These are phyloP conservation scores for Leccinum boreale DNA, from an alignment of 768 basidiomycete genomes.

Conservation along the genomic window DNA sequence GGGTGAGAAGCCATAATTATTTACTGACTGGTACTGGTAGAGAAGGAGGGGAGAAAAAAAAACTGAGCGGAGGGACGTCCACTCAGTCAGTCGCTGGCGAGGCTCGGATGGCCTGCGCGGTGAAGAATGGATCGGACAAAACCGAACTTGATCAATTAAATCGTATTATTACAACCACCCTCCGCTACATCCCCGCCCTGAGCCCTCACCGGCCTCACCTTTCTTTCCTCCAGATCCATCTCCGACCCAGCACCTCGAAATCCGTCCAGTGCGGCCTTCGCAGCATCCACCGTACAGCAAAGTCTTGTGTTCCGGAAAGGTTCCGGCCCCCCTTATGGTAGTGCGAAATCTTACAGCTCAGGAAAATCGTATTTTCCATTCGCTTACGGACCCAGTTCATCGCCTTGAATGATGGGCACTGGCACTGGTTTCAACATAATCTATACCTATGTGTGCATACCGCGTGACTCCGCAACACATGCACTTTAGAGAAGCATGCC, in stretches of 20 bases:
- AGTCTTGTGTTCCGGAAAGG: neutral
- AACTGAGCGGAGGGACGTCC: neutral
- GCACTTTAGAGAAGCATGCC: conserved; percentile 1
- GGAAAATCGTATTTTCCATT: conserved; percentile 34
- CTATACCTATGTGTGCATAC: neutral
- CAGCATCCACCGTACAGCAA: neutral
- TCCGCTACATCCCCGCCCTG: conserved; percentile 20
- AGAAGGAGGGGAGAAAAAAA: conserved; percentile 6
- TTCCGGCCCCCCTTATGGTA: conserved; percentile 26
- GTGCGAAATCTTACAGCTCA: conserved; percentile 38
- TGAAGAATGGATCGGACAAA: conserved; percentile 33
- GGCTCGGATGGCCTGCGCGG: conserved; percentile 24
- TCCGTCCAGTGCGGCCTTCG: neutral
- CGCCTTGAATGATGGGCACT: neutral
- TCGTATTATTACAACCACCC: conserved; percentile 4
- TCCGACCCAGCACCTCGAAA: conserved; percentile 1
- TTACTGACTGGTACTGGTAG: conserved; percentile 18
- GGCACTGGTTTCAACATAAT: conserved; percentile 5
- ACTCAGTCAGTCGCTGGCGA: conserved; percentile 18
- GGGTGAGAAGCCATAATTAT: conserved; percentile 51
- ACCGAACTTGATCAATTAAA: conserved; percentile 17
- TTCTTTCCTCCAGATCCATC: neutral
- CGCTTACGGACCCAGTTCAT: conserved; percentile 41
- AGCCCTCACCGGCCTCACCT: conserved; percentile 2
- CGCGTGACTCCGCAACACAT: conserved; percentile 1